Percentiles rank a stretch among this genome's conserved stretches.
phyloP scores from a whole-genome alignment of 306 rosid species.

The Gastrolobium villosum region DNA sequence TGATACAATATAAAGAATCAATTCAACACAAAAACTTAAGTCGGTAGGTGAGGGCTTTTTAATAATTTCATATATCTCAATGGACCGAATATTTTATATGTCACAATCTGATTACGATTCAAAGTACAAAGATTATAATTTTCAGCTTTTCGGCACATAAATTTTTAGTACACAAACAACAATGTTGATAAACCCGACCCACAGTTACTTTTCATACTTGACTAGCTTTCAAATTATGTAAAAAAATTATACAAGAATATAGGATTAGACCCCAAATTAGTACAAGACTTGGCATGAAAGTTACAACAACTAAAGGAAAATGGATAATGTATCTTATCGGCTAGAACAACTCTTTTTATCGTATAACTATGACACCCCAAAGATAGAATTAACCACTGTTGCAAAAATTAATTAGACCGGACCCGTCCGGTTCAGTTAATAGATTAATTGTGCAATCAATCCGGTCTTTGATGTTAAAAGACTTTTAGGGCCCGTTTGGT shows the following conservation, averaged over 20 bases:
- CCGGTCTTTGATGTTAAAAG: too few relatives aligned
- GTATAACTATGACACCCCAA: constrained; percentile 31
- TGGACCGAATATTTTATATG: constrained; percentile 30
- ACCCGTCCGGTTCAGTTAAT: too few relatives aligned
- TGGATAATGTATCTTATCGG: neutral
- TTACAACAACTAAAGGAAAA: constrained; percentile 40
- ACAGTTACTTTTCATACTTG: neutral
- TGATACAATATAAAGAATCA: too few relatives aligned
- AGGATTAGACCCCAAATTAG: constrained; percentile 10
- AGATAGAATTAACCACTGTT: neutral
- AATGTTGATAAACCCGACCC: constrained; percentile 4
- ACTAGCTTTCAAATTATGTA: constrained; percentile 32
- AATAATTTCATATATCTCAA: too few relatives aligned
- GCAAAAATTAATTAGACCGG: too few relatives aligned
- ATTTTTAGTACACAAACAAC: constrained; percentile 26
- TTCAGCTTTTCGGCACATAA: constrained; percentile 38
- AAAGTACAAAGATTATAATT: constrained; percentile 44
- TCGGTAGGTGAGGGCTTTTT: too few relatives aligned
- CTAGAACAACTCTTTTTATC: neutral
- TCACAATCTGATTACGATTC: constrained; percentile 40
- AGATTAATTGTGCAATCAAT: too few relatives aligned
- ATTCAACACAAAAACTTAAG: too few relatives aligned
- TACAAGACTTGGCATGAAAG: constrained; percentile 13
- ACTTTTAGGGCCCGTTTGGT: too few relatives aligned
- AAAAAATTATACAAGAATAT: neutral